Evolutionary conservation across 1,284 basidiomycete genomes (phyloP), one percentile per base, ranked within the genome.

Genomic region (Ustilago lituana): DNA sequence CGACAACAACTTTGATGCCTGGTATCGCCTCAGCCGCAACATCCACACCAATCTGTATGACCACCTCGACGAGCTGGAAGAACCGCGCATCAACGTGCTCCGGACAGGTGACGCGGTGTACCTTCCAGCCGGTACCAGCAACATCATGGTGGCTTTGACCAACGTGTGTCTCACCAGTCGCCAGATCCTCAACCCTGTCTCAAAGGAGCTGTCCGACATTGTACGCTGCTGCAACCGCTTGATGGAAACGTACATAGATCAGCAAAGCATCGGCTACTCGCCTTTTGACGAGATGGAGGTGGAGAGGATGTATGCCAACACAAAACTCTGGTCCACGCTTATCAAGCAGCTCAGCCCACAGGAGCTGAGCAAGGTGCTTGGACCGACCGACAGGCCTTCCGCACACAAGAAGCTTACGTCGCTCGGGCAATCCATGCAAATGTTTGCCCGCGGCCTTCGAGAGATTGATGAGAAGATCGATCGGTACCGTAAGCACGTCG

Each of bases 121-220:
- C 31, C 45, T 67, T 6, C 20, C 52, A 17, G 48, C 38, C 15
- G 64, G 64, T 4, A 61, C 53, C 0, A 37, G 19, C 48, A 45
- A 61, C 10, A 5, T 56, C 5, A 56, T 67, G 44, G 32, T 61
- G 10, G 54, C 64, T 4, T 31, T 67, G 7, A 33, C 64, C 12
- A 40, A 67, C 22, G 64, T 56, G 1, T 40, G 48, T n/a, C 10
- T 67, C 38, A 60, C 50, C 39, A 61, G 54, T 33, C 64, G 64
- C 7, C 43, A 36, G 23, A 37, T 67, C 10, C 41, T 57, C 32
- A 67, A 67, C 17, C 45, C 53, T 2, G 31, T 43, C 15, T 22
- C 49, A 0, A 37, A 37, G 17, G 64, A 67, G 29, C 29, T 67
- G 23, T 8, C 22, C 11, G 29, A 12, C 3, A 43, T 67, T 8